phyloP scores from a whole-genome alignment of 2,329 filamentous ascomycete species.

The Paraconiothyrium sp. region DNA sequence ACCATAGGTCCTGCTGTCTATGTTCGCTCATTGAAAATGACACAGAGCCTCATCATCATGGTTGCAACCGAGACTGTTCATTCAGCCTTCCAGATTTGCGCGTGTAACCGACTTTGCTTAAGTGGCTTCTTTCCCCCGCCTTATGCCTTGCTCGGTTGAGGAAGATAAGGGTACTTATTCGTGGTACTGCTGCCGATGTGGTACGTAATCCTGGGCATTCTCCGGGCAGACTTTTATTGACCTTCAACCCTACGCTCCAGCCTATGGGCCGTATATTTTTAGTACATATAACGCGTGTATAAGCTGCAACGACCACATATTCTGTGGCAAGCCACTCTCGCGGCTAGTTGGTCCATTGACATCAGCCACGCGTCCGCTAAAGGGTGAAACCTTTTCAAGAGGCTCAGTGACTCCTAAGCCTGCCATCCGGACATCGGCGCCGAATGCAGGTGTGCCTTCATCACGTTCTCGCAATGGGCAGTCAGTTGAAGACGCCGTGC shows the following conservation, averaged over 20 bases:
- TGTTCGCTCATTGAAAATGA: constrained; percentile 10
- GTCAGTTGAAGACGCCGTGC: not conserved
- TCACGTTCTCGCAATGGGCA: not conserved
- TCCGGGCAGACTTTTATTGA: not conserved
- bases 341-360: not conserved
- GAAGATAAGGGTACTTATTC: not conserved
- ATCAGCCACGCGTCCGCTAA: not conserved
- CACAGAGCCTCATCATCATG: constrained; percentile 15
- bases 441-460: not conserved
- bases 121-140: constrained; percentile 7
- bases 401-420: not conserved
- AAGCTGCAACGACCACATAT: not conserved
- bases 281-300: not conserved
- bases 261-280: not conserved
- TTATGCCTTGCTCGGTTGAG: constrained; percentile 15
- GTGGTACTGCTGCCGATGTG: constrained; percentile 19
- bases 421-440: not conserved
- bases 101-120: not conserved
- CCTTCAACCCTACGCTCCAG: not conserved
- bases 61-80: constrained; percentile 6
- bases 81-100: constrained; percentile 8
- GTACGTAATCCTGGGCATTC: constrained; percentile 5
- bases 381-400: not conserved
- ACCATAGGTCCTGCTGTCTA: not conserved
- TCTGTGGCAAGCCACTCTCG: not conserved